Evolutionary conservation across 257 asterid species (phyloP), one percentile per base, ranked within the genome.

Genomic region (Petunia axillaris): DNA sequence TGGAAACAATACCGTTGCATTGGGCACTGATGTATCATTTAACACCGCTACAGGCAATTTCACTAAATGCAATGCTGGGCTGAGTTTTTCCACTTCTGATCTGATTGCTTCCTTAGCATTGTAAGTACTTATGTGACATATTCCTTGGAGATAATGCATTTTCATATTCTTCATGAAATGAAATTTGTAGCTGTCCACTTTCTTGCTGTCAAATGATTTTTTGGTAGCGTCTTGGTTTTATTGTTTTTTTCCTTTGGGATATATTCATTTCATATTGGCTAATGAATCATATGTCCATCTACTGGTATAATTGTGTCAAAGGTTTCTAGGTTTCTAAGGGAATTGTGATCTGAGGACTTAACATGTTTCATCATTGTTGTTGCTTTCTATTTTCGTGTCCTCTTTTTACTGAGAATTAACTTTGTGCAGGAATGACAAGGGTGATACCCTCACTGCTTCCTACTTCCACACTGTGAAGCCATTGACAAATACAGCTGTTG

Each of bases 21-120:
- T 94, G 59, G 99, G 99, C 64, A 87, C 98, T 55, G 98, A 96
- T 84, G 75, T 96, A 81, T 91, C 98, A 36, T 96, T 96, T 52
- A 95, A 96, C 90, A 96, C 98, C 0, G 93, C 98, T 66, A 86
- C 97, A 0, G 96, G 97, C 55, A 89, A 86, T 54, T 94, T 96
- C 74, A 88, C 91, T 82, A 94, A 91, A 81, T 91, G 83, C 87
- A 94, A 94, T 79, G 94, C 93, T 73, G 97, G 90, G 53, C 71
- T 91, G 83, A 94, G 90, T 85, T 92, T 88, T 84, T 82, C 91
- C 75, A 81, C 90, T 35, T 60, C 97, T 25, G 99, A 96, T 86
- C 87, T 96, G 44, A 85, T 94, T 81, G 97, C 98, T 65, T 94
- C 99, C 59, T 84, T 96, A 85, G 81, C 82, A 41, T 76, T 96